Evolutionary conservation across 139 green algal species (phyloP).

Genomic region (Nannochloris sp.): DNA sequence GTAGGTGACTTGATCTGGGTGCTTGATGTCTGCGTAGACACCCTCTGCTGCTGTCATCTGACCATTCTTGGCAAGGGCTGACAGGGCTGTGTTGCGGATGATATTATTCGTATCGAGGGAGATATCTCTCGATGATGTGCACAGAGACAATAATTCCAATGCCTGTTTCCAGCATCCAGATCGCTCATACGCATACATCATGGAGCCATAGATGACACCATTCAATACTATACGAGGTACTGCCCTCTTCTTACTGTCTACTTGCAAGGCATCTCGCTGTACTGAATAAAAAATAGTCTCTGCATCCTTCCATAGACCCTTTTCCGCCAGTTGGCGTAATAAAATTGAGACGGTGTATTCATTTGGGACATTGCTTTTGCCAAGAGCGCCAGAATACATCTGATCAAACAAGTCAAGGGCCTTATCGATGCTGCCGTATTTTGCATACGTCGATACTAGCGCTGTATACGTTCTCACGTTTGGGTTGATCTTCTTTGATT

Average conservation of each 20-base stretch:
- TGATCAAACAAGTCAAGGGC: constrained; percentile 47
- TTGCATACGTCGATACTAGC: constrained; percentile 60
- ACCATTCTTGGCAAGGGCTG: constrained; percentile 61
- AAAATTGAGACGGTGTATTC: constrained; percentile 75
- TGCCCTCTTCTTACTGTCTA: background rate
- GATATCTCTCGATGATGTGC: no score
- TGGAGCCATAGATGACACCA: constrained; percentile 68
- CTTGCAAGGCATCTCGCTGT: constrained; percentile 42
- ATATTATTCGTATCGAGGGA: constrained; percentile 34
- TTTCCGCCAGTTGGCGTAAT: constrained; percentile 66
- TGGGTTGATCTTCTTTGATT: constrained; percentile 41
- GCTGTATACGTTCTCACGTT: constrained; percentile 84
- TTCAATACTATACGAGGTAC: constrained; percentile 37
- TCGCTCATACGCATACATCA: constrained; percentile 79
- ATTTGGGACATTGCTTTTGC: constrained; percentile 62
- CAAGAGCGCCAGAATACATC: constrained; percentile 47
- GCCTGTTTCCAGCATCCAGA: constrained; percentile 55
- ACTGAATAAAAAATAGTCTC: constrained; percentile 67
- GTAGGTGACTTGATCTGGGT: constrained; percentile 53
- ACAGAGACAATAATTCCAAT: constrained; percentile 42
- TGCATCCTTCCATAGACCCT: constrained; percentile 67
- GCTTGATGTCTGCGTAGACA: constrained; percentile 46
- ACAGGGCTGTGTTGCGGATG: constrained; percentile 79
- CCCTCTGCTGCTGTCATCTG: constrained; percentile 45
- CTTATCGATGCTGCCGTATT: constrained; percentile 56